A percentile compares a stretch with the other conserved stretches of the same genome.
Evolutionary conservation across 352 stramenopile species (phyloP).

Genomic region (Pythium folliculosum): DNA sequence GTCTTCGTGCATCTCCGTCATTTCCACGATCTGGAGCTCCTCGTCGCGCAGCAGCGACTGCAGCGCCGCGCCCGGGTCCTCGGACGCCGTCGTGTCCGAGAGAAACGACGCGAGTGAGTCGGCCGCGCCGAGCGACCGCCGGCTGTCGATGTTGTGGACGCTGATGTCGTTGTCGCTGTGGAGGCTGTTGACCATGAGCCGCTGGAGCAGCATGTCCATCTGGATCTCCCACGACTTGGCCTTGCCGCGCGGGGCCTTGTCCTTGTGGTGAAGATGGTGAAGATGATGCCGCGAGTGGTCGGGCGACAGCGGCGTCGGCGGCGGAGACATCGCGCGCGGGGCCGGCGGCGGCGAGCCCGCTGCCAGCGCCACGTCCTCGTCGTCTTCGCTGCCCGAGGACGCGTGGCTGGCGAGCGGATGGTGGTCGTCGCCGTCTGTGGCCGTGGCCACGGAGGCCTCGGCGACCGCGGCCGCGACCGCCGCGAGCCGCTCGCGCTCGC

Average conservation of each 20-base stretch:
- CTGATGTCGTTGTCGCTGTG: slow-evolving; percentile 76
- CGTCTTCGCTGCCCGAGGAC: not conserved
- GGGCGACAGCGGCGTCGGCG: not conserved
- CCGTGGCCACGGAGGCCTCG: not conserved
- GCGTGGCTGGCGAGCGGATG: not conserved
- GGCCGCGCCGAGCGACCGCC: slow-evolving; percentile 43
- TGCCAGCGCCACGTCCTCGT: not conserved
- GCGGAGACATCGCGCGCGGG: not conserved
- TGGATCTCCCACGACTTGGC: slow-evolving; percentile 81
- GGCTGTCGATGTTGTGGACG: slow-evolving; percentile 76
- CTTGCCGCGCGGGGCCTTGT: slow-evolving; percentile 24
- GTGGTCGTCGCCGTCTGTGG: slow-evolving; percentile 9
- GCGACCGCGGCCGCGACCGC: slow-evolving; percentile 13
- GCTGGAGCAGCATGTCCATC: slow-evolving; percentile 84
- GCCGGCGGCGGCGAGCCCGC: not conserved
- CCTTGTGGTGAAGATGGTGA: not conserved
- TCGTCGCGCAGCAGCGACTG: slow-evolving; percentile 1
- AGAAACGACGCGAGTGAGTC: slow-evolving; percentile 44
- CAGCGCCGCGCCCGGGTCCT: slow-evolving; percentile 1
- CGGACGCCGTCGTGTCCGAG: slow-evolving; percentile 32
- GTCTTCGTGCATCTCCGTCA: too few relatives aligned
- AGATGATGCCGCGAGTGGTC: slow-evolving; percentile 7
- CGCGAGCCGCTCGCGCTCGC: slow-evolving; percentile 22
- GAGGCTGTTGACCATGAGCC: slow-evolving; percentile 83
- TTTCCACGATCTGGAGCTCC: too few relatives aligned